Evolutionary conservation across 306 rosid genomes (phyloP), one percentile per base, ranked within the genome.

Genomic region (Oxytropis ochrocephala): DNA sequence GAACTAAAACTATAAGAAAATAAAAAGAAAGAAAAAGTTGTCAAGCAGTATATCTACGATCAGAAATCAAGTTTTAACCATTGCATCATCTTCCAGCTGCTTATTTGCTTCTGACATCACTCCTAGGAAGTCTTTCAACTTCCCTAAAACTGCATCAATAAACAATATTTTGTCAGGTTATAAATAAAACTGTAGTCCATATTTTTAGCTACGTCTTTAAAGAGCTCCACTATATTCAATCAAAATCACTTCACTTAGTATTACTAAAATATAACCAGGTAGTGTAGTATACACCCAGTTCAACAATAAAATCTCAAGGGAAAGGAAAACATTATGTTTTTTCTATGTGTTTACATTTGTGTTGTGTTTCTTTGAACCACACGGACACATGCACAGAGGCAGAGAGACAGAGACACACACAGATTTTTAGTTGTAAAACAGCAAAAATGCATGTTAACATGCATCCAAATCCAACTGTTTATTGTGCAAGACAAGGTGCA

Each of bases 31-130:
- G 12, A 7, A 21, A 50, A 29, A 57, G 18, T 24, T 64, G 59
- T 16, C 47, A 29, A 42, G 9, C 44, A 69, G 52, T 12, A 39
- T 10, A 42, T 51, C 32, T 41, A 32, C 16, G 10, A 10, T 73
- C 11, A 62, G 36, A 55, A 75, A 48, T 49, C 63, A 67, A 74
- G 14, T 18, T 60, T 69, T 64, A 82, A 89, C 96, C 97, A 87
- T 83, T 42, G 88, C 89, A 80, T 83, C 81, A 65, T 64, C 60
- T 70, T 81, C 73, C 81, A 89, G 69, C 72, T 12, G 79, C 41
- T 78, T 75, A 77, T 92, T 92, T 51, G 95, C 89, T 88, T 91
- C 87, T 63, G 90, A 84, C 57, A 88, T 79, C 52, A 88, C 85
- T 77, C 88, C 92, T 67, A 91, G 60, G 64, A 91, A 91, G 74